phyloP scores from a whole-genome alignment of 495 filamentous ascomycete species.

The Diplogelasinospora grovesii region DNA sequence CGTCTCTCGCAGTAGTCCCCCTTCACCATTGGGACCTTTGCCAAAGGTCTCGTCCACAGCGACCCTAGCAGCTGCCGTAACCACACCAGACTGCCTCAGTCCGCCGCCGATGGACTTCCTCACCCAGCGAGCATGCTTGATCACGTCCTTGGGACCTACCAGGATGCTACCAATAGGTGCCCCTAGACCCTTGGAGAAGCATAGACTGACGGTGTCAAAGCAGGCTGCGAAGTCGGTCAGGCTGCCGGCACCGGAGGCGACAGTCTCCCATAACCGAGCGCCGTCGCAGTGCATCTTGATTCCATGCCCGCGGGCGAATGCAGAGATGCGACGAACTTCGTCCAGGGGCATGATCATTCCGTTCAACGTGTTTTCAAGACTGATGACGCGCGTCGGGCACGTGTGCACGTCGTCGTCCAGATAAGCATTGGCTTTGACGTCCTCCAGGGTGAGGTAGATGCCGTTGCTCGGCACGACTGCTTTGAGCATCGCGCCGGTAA shows the following conservation, averaged over 20 bases:
- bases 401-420: conserved; percentile 46
- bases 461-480: conserved; percentile 58
- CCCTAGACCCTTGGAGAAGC: conserved; percentile 85
- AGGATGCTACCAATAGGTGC: conserved; percentile 82
- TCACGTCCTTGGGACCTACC: conserved; percentile 56
- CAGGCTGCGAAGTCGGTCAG: conserved; percentile 61
- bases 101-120: conserved; percentile 84
- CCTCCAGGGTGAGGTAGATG: conserved; percentile 67
- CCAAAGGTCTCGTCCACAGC: conserved; percentile 66
- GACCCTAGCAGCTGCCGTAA: conserved; percentile 53
- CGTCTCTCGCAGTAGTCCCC: conserved; percentile 54
- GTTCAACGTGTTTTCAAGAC: conserved; percentile 76
- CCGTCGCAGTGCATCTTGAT: conserved; percentile 81
- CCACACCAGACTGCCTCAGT: conserved; percentile 60
- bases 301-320: conserved; percentile 59
- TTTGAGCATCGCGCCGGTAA: conserved; percentile 55
- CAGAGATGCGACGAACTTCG: conserved; percentile 59
- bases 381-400: conserved; percentile 73
- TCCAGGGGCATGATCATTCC: conserved; percentile 70
- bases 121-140: conserved; percentile 70
- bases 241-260: conserved; percentile 50
- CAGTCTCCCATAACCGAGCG: conserved; percentile 76
- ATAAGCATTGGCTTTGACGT: conserved; percentile 51
- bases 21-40: conserved; percentile 49
- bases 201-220: conserved; percentile 77